Evolutionary conservation across 345 rosid species (phyloP), one percentile per base, ranked within the genome.

Genomic region (Cochlearia excelsa): DNA sequence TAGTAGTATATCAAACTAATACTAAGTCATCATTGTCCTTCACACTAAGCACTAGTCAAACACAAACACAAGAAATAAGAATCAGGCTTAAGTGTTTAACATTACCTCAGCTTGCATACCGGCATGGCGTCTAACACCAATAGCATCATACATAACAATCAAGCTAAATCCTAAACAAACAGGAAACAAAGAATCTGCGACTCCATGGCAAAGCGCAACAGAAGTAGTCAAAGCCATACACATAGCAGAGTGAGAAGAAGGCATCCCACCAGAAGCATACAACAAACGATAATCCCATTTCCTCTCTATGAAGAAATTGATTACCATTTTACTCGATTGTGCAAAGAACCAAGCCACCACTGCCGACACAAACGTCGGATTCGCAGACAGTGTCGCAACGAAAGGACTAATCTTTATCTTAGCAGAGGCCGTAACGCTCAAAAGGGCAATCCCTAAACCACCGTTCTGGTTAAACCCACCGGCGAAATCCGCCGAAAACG

Each of bases 101-200:
- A 31, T 72, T 71, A 88, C 98, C 98, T 84, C 80, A 71, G 98
- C 98, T 73, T 91, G 98, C 90, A 91, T 85, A 46, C 98, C 98
- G 7, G 96, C 98, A 62, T 91, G 96, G n/a, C 96, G 85, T 74
- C 96, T 70, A 35, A 91, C 95, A 7, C 98, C 98, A 8, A 85
- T 91, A 0, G 98, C 96, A 66, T 91, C 98, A 61, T 91, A 91
- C 96, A 91, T 91, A 3, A 91, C 98, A 60, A 91, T 88, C 72
- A 80, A 82, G 65, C 90, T 88, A 72, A 91, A 91, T 68, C 98
- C 92, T 74, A 91, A 77, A 70, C 98, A 85, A 71, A 91, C 96
- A 6, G 98, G 96, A 72, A 91, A 91, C 29, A 91, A 74, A 0
- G 95, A 91, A 69, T 91, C 98, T 6, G 94, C 83, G 6, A 84